These are phyloP conservation scores for Dendrocalamus latiflorus DNA, from an alignment of 202 grass and related monocot genomes.

Conservation along the genomic window DNA sequence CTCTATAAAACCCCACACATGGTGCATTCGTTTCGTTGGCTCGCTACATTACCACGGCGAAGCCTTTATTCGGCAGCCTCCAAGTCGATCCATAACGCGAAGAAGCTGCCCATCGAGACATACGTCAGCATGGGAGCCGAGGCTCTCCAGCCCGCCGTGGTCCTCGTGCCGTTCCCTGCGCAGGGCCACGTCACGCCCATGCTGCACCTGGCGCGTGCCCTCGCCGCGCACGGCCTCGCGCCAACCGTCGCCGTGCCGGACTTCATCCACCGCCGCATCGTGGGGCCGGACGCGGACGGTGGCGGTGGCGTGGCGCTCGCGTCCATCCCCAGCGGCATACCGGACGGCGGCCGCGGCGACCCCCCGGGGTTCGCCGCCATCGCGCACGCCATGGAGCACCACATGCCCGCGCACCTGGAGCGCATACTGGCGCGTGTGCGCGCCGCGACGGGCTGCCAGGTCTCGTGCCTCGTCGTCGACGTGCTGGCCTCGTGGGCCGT, in stretches of 20 bases:
- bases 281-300: neutral
- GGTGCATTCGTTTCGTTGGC: neutral
- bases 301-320: conserved; percentile 16
- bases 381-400: conserved; percentile 59
- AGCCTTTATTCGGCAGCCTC: neutral
- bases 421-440: conserved; percentile 24
- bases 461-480: conserved; percentile 64
- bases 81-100: neutral
- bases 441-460: neutral
- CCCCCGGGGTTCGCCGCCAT: conserved; percentile 41
- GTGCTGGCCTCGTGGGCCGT: conserved; percentile 94
- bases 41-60: neutral
- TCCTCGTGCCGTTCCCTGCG: conserved; percentile 87
- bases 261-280: conserved; percentile 68
- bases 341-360: neutral
- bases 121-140: conserved; percentile 39
- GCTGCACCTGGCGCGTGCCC: conserved; percentile 60
- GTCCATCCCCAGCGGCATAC: conserved; percentile 49
- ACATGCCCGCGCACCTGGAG: conserved; percentile 75
- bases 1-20: neutral
- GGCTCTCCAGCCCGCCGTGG: conserved; percentile 18
- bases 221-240: conserved; percentile 45
- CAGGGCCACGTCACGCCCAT: conserved; percentile 92
- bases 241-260: conserved; percentile 65
- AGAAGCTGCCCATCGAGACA: neutral